These are phyloP conservation scores for Pelargonium exstipulatum DNA, from an alignment of 441 rosid species.

Conservation along the genomic window DNA sequence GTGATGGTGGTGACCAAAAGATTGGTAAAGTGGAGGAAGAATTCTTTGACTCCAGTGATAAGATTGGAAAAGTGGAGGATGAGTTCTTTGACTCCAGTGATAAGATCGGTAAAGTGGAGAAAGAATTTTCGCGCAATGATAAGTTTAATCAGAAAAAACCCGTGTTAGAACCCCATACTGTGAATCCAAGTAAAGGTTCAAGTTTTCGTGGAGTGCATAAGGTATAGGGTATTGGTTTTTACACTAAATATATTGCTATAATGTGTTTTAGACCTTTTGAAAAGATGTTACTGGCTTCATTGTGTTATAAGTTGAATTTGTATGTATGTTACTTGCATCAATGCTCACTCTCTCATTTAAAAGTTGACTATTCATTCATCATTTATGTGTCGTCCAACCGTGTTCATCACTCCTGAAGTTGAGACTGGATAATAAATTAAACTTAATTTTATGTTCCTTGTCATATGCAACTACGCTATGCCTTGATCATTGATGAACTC, in stretches of 20 bases:
- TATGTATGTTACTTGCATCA: not conserved
- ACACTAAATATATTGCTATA: no score
- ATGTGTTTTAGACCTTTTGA: not conserved
- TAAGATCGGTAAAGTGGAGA: slow-evolving; percentile 25
- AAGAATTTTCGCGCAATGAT: slow-evolving; percentile 32
- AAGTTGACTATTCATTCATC: no score
- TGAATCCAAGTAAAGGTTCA: slow-evolving; percentile 89
- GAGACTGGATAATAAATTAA: not conserved
- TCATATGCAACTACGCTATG: no score
- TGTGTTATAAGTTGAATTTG: not conserved
- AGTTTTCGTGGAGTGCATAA: slow-evolving; percentile 81
- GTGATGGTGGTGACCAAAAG: slow-evolving; percentile 26
- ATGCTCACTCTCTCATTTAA: no score
- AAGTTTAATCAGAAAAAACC: slow-evolving; percentile 33
- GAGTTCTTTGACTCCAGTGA: slow-evolving; percentile 31
- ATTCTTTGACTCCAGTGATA: slow-evolving; percentile 27
- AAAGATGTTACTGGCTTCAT: not conserved
- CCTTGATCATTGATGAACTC: no score
- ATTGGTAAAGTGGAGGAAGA: slow-evolving; percentile 33
- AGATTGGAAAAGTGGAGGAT: slow-evolving; percentile 28
- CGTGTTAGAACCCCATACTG: slow-evolving; percentile 62
- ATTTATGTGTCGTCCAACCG: not conserved
- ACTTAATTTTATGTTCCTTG: not conserved
- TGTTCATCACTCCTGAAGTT: not conserved
- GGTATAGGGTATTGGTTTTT: slow-evolving; percentile 34